Conservation (phyloP, 2,329 filamentous ascomycete species). For the Diatrype stigma region DNA sequence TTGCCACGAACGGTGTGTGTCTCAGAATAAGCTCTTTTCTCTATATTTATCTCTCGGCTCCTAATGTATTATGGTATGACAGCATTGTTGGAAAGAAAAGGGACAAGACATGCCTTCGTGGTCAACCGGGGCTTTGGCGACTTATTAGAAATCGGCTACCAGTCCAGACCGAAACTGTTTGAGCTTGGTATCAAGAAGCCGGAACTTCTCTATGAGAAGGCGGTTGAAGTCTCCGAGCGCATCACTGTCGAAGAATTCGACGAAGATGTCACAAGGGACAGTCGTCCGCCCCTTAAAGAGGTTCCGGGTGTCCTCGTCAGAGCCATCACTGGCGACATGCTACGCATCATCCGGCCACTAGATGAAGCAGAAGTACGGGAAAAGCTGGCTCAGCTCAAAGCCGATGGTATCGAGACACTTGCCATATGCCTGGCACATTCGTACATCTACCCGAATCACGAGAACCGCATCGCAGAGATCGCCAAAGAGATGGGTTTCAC, state of each 20-base stretch:
- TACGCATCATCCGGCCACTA: constrained; percentile 4
- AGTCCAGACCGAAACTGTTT: constrained; percentile 1
- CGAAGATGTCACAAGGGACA: constrained; percentile 8
- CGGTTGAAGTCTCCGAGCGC: background rate
- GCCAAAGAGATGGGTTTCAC: constrained; percentile 36
- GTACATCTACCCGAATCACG: constrained; percentile 59
- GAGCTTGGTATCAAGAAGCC: constrained; percentile 1
- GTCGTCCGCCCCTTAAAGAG: constrained; percentile 7
- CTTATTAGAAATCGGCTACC: constrained; percentile 1
- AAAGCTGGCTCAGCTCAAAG: background rate
- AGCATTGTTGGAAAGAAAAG: constrained; percentile 63
- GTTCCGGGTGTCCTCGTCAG: constrained; percentile 11
- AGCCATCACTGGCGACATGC: background rate
- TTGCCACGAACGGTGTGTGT: constrained; percentile 59
- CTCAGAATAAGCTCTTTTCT: no score
- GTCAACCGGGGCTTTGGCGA: constrained; percentile 54
- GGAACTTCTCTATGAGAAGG: constrained; percentile 1
- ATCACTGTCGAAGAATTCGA: constrained; percentile 4
- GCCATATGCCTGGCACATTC: background rate
- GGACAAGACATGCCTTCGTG: constrained; percentile 65
- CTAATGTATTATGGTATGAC: no score
- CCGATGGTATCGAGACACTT: background rate
- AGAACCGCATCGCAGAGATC: constrained; percentile 56
- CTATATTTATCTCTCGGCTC: no score
- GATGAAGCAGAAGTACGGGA: constrained; percentile 2